These are phyloP conservation scores for Hymenoscyphus fructigenus DNA, from an alignment of 2,329 filamentous ascomycete species.

Conservation along the genomic window DNA sequence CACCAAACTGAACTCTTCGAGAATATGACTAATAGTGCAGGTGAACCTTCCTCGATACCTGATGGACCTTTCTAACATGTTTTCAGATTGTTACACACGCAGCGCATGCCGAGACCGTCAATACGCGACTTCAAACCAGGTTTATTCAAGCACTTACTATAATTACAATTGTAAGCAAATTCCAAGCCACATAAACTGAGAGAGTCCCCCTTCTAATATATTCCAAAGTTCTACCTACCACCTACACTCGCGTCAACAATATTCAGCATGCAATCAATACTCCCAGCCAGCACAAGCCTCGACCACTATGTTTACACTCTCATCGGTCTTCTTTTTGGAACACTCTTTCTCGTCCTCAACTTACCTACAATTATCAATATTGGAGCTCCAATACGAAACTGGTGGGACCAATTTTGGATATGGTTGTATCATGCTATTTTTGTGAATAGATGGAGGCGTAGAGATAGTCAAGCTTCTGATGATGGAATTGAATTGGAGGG, in stretches of 20 bases:
- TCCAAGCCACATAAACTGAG: background rate
- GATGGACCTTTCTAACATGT: background rate
- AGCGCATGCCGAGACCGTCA: conserved; percentile 12
- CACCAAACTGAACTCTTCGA: conserved; percentile 19
- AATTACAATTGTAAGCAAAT: conserved; percentile 17
- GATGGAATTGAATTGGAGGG: too few species aligned
- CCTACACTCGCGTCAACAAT: conserved; percentile 16
- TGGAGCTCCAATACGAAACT: background rate
- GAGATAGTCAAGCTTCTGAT: too few species aligned
- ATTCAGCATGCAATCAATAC: conserved; percentile 16
- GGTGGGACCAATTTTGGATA: too few species aligned
- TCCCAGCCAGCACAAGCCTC: conserved; percentile 3
- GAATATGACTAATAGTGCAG: conserved; percentile 18
- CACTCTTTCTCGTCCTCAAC: conserved; percentile 7
- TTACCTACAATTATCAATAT: background rate
- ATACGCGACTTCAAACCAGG: conserved; percentile 9
- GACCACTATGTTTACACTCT: conserved; percentile 12
- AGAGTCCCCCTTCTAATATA: background rate
- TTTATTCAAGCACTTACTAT: conserved; percentile 17
- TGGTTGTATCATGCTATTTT: too few species aligned
- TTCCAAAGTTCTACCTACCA: conserved; percentile 13
- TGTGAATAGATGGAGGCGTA: too few species aligned
- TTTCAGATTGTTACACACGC: conserved; percentile 18
- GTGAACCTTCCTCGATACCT: background rate
- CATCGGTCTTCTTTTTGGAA: conserved; percentile 2